Conservation (phyloP, 2,329 filamentous ascomycete species). For the Arthrobotrys sinensis region DNA sequence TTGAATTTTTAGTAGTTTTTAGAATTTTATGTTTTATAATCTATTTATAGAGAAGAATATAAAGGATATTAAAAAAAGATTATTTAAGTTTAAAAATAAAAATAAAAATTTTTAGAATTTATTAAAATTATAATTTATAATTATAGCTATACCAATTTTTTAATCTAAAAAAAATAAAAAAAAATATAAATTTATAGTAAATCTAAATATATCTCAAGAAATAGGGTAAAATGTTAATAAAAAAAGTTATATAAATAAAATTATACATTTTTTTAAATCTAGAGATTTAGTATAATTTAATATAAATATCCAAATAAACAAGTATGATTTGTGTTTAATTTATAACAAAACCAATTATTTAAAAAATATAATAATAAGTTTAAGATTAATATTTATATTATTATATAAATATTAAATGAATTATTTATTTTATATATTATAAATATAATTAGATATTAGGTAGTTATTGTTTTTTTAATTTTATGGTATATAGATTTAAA, state of each 20-base stretch:
- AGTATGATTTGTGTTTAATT: not conserved
- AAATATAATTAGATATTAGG: not conserved
- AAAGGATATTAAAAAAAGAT: too few relatives aligned
- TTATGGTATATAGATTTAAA: conserved; percentile 1
- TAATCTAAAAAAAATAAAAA: conserved; percentile 20
- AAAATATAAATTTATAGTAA: conserved; percentile 6
- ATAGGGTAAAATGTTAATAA: not conserved
- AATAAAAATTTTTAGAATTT: not conserved
- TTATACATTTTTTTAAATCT: not conserved
- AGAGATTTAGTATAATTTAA: not conserved
- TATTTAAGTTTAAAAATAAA: too few relatives aligned
- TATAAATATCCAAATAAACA: not conserved
- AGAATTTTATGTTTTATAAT: not conserved
- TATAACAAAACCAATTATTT: not conserved
- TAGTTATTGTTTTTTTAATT: not conserved
- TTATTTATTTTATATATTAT: not conserved
- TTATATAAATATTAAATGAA: not conserved
- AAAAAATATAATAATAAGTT: conserved; percentile 12
- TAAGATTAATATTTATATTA: conserved; percentile 17
- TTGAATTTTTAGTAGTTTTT: not conserved
- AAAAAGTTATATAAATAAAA: not conserved
- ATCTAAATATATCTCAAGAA: not conserved
- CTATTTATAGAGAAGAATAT: not conserved
- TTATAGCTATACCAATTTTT: not conserved
- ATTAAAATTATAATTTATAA: not conserved